Evolutionary conservation across 345 rosid species (phyloP), one percentile per base, ranked within the genome.

Genomic region (Barbarea vulgaris): DNA sequence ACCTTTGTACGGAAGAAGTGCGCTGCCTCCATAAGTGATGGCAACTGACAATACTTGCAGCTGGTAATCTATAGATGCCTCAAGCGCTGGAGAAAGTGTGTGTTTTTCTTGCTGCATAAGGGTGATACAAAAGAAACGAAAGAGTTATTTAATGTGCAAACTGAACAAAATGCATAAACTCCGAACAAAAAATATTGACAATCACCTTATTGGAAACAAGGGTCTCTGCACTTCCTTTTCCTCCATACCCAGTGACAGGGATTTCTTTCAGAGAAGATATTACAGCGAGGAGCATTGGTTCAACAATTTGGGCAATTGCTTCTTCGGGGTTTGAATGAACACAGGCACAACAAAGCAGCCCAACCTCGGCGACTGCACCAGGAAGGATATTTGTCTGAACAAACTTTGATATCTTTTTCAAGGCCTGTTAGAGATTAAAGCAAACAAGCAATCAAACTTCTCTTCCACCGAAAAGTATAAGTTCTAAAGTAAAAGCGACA

Each of bases 281-380:
- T 63, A 83, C 91, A 82, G 92, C 84, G 17, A 81, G 81, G 67
- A 95, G 85, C 79, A 92, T 85, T 64, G 97, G 99, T 74, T 90
- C 91, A 66, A 92, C 96, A 84, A 95, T 87, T 68, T 86, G 85
- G 81, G 80, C 74, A 70, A 87, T 90, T 63, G 99, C 96, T 86
- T 90, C 97, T 73, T 92, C 91, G 10, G 99, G 99, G 84, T 86
- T 87, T 74, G 99, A 83, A 77, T 92, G 97, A 83, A 95, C 87
- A 82, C 96, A 92, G 51, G 99, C 97, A 83, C 99, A 89, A 74
- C 97, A 92, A 83, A 95, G 99, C 77, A 90, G 83, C 77, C 99
- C 99, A 72, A 95, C 97, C 86, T 95, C 99, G 7, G 99, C 97
- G 81, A 95, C 80, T 77, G 99, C 97, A 73, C 99, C 99, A 59